Conservation (phyloP, 805 yeast genomes). For the Kregervanrija pseudodelftensis region DNA sequence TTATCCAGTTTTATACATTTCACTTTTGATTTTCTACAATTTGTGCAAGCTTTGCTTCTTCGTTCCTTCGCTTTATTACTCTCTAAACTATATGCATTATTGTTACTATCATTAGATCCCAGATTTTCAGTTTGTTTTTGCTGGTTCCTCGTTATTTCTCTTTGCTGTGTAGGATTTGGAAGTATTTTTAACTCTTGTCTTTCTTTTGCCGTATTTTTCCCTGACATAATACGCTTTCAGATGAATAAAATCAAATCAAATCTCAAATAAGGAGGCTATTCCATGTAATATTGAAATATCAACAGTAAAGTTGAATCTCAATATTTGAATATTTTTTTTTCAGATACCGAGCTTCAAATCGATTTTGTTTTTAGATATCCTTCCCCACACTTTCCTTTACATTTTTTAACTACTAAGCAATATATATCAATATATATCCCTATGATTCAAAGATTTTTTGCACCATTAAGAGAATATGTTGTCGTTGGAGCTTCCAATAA, state of each 20-base stretch:
- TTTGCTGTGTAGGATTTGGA: conserved; percentile 19
- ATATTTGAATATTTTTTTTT: neutral
- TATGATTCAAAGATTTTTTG: conserved; percentile 6
- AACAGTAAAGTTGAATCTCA: too few relatives aligned
- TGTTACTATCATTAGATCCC: conserved; percentile 11
- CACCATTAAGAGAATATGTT: conserved; percentile 6
- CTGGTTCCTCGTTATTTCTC: conserved; percentile 6
- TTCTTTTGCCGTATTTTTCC: too few relatives aligned
- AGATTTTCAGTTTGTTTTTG: conserved; percentile 13
- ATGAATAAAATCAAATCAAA: too few relatives aligned
- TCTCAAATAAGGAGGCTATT: too few relatives aligned
- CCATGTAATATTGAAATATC: too few relatives aligned
- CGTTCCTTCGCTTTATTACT: neutral
- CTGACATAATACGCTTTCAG: too few relatives aligned
- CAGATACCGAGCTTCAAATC: too few relatives aligned
- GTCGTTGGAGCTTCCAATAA: conserved; percentile 70
- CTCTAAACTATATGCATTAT: neutral
- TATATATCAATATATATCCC: neutral
- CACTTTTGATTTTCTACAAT: conserved; percentile 56
- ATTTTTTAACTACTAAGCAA: too few relatives aligned
- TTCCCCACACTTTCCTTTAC: neutral
- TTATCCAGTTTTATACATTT: conserved; percentile 45
- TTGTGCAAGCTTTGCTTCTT: conserved; percentile 47
- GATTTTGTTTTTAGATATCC: neutral
- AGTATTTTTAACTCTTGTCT: conserved; percentile 9